Conservation (phyloP, 805 yeast genomes). For the Metschnikowia colocasiae region DNA sequence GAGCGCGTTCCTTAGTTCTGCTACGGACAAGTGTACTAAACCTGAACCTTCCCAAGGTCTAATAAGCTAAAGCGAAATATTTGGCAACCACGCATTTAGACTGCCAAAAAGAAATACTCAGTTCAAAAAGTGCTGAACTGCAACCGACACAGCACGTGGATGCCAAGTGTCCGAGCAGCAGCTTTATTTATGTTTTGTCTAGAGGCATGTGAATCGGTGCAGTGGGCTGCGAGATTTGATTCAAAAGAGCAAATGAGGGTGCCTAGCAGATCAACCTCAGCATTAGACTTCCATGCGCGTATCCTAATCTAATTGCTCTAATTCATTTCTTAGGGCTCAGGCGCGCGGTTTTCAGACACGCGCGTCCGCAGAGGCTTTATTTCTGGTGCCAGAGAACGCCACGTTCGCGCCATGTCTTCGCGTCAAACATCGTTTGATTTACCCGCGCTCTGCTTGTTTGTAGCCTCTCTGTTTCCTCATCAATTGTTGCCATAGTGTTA, state of each 20-base stretch:
- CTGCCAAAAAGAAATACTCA: too few species aligned
- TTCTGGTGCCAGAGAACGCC: neutral
- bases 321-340: neutral
- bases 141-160: too few species aligned
- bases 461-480: neutral
- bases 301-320: neutral
- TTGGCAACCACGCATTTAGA: too few species aligned
- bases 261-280: neutral
- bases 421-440: neutral
- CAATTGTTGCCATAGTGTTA: neutral
- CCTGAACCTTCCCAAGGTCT: too few species aligned
- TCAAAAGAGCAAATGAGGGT: neutral
- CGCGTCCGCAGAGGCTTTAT: neutral
- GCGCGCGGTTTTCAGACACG: neutral
- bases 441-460: neutral
- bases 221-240: neutral
- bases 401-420: neutral
- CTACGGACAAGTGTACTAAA: too few species aligned
- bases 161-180: too few species aligned
- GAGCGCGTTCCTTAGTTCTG: too few species aligned
- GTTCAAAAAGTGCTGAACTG: too few species aligned
- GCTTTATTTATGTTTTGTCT: too few species aligned
- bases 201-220: neutral
- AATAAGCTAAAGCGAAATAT: too few species aligned
- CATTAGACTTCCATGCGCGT: neutral